Evolutionary conservation across 192 early-diverging fungal species (phyloP), one percentile per base, ranked within the genome.

Genomic region (Backusella mclennaniae): DNA sequence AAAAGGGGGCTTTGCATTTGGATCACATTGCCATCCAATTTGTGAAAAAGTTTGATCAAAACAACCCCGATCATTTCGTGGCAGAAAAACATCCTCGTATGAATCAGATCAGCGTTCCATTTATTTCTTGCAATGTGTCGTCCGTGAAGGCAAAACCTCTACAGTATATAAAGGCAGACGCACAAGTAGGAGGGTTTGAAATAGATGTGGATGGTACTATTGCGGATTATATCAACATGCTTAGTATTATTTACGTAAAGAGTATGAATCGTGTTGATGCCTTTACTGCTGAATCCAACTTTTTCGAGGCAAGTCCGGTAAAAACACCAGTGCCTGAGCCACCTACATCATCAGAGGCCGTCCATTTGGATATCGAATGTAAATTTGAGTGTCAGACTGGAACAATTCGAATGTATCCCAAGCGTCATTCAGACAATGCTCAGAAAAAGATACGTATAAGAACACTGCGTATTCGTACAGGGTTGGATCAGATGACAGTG

Each of bases 171-270:
- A 77, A 76, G 6, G 81, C 90, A n/a, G 78, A 87, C 71, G 88
- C 91, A 1, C 74, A 85, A 4, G 89, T 94, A 3, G 83, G 86
- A 46, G 94, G 94, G 4, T 95, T 95, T 76, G 88, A 92, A 63
- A 73, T 95, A 9, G 90, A 94, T 42, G 77, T 95, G 38, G 92
- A 93, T 70, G 87, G 90, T 12, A 82, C 80, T 14, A 86, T 95
- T 71, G 84, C 91, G 0, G 87, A 88, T 17, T 88, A 93, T 80
- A 80, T 92, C 68, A 92, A 90, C 77, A 84, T 80, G 14, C 83
- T 95, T 8, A 83, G 77, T 15, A 87, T 84, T 17, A 90, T 95
- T 21, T 93, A 92, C 75, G 84, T 85, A 35, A 83, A 78, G 38
- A 90, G 90, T 56, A 86, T 85, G 82, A 85, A 81, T 59, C 80